Evolutionary conservation across 108 stramenopile genomes (phyloP).

Genomic region (Nitzschia sp.): DNA sequence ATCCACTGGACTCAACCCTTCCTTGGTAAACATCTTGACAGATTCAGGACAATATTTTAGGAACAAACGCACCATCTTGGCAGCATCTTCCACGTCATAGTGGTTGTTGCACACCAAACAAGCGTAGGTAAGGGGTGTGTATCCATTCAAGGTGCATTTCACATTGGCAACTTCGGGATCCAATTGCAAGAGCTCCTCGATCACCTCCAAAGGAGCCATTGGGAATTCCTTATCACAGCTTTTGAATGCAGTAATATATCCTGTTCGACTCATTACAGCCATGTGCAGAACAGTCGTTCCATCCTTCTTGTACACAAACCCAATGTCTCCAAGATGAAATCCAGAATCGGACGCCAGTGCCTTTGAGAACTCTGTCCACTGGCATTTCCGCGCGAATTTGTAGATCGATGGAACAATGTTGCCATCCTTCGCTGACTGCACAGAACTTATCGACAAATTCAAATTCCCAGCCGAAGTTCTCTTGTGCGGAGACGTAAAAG

Average conservation of each 20-base stretch:
- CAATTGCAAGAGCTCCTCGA: constrained; percentile 38
- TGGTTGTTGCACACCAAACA: constrained; percentile 36
- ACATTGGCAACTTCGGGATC: constrained; percentile 36
- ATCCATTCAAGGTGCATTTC: constrained; percentile 27
- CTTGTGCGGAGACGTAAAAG: no score
- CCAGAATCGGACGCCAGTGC: neutral
- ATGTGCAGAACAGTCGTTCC: constrained; percentile 49
- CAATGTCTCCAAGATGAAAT: constrained; percentile 12
- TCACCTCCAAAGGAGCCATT: constrained; percentile 35
- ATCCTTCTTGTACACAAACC: constrained; percentile 32
- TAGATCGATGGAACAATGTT: constrained; percentile 17
- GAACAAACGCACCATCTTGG: constrained; percentile 33
- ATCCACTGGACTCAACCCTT: constrained; percentile 37
- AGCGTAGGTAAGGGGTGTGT: constrained; percentile 44
- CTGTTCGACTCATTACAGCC: constrained; percentile 46
- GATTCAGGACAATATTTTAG: constrained; percentile 31
- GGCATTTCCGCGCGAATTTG: constrained; percentile 16
- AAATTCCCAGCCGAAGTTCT: no score
- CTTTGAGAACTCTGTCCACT: constrained; percentile 19
- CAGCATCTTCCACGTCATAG: constrained; percentile 34
- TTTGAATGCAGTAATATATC: constrained; percentile 29
- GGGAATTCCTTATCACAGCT: constrained; percentile 9
- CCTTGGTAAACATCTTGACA: constrained; percentile 30
- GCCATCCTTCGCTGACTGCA: no score
- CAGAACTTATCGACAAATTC: no score